phyloP scores from a whole-genome alignment of 306 rosid species.

The Vachellia collinsii region DNA sequence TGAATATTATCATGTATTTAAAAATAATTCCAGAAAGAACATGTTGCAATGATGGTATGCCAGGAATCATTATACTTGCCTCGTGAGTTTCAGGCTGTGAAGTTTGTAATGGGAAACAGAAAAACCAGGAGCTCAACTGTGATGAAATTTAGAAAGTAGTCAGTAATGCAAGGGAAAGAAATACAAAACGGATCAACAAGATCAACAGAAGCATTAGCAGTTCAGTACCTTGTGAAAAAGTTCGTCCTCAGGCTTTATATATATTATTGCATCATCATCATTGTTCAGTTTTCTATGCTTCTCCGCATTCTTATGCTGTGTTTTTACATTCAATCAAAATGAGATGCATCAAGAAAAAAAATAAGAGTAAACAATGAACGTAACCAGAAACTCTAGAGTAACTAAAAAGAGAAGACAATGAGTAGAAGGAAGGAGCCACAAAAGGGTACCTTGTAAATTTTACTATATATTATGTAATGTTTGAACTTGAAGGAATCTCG shows the following conservation, averaged over 20 bases:
- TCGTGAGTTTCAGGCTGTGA: slow-evolving; percentile 60
- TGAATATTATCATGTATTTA: neutral
- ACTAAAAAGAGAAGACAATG: slow-evolving; percentile 6
- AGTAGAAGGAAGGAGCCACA: slow-evolving; percentile 24
- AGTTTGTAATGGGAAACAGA: slow-evolving; percentile 59
- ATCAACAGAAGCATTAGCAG: neutral
- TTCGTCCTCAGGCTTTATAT: slow-evolving; percentile 85
- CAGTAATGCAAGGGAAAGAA: slow-evolving; percentile 28
- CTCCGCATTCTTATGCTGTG: slow-evolving; percentile 57
- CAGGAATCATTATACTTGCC: slow-evolving; percentile 50
- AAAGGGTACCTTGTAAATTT: slow-evolving; percentile 71
- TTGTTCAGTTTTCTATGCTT: slow-evolving; percentile 43
- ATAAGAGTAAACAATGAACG: neutral
- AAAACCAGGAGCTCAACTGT: slow-evolving; percentile 82
- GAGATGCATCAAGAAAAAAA: slow-evolving; percentile 13
- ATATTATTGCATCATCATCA: slow-evolving; percentile 52
- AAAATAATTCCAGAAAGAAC: slow-evolving; percentile 11
- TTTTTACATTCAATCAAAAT: slow-evolving; percentile 30
- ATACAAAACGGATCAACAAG: neutral
- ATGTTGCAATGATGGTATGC: neutral
- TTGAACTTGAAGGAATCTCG: slow-evolving; percentile 64
- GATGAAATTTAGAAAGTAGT: slow-evolving; percentile 41
- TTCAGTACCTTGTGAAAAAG: slow-evolving; percentile 72
- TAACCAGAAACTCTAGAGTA: slow-evolving; percentile 20
- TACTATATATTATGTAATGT: slow-evolving; percentile 58